Evolutionary conservation across 495 filamentous ascomycete genomes (phyloP).

Genomic region (Penicillium samsonianum): DNA sequence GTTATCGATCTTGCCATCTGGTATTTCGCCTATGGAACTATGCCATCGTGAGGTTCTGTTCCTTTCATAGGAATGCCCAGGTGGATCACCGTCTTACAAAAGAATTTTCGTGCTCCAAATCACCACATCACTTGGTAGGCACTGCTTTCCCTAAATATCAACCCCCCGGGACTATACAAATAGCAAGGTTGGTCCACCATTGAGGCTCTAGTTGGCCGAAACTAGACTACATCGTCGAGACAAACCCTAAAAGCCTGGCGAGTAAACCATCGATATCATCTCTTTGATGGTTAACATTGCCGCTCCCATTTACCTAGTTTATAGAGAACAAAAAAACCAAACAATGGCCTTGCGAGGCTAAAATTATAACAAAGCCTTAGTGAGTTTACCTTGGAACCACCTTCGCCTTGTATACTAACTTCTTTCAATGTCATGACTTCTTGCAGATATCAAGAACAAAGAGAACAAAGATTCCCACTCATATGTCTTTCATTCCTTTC

Average conservation of each 20-base stretch:
- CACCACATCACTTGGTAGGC: background rate
- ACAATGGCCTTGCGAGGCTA: background rate
- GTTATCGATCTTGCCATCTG: background rate
- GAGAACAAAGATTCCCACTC: background rate
- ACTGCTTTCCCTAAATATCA: background rate
- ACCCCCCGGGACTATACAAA: background rate
- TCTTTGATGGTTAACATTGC: no score
- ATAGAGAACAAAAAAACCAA: background rate
- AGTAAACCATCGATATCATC: background rate
- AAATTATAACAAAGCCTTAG: background rate
- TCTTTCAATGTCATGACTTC: background rate
- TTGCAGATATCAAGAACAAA: background rate
- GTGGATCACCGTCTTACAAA: background rate
- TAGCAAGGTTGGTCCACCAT: background rate
- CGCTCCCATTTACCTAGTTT: background rate
- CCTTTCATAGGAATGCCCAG: background rate
- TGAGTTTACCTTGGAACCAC: background rate
- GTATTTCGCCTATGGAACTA: background rate
- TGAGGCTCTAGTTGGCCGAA: background rate
- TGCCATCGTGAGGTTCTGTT: background rate
- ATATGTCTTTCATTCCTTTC: background rate
- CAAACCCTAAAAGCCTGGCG: background rate
- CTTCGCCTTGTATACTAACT: background rate
- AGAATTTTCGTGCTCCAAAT: background rate
- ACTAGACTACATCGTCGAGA: background rate